phyloP scores from a whole-genome alignment of 495 filamentous ascomycete species.

The Xylaria telfairii region DNA sequence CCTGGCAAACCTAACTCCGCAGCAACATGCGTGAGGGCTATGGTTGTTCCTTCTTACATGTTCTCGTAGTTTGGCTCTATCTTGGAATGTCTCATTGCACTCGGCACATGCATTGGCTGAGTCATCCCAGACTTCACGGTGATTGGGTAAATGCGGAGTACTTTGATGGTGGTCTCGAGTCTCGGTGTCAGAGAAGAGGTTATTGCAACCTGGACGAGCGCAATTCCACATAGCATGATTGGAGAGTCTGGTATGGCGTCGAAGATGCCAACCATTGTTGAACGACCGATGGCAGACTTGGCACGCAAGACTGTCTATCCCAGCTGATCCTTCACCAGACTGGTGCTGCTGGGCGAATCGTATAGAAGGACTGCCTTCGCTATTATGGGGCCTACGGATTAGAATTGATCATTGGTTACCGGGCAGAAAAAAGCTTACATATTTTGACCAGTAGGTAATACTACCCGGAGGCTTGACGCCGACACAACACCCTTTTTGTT shows the following conservation, averaged over 20 bases:
- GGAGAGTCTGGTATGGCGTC: not conserved
- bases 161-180: not conserved
- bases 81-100: slow-evolving; percentile 25
- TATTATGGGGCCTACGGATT: not conserved
- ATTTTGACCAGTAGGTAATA: not conserved
- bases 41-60: slow-evolving; percentile 28
- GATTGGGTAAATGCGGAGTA: not conserved
- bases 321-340: not conserved
- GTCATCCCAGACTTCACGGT: slow-evolving; percentile 14
- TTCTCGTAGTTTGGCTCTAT: not conserved
- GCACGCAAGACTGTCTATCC: not conserved
- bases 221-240: not conserved
- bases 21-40: slow-evolving; percentile 29
- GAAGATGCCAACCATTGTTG: not conserved
- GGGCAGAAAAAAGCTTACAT: not conserved
- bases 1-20: slow-evolving; percentile 37
- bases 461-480: no score
- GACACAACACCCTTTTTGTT: slow-evolving; percentile 43
- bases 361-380: not conserved
- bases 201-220: not conserved
- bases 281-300: slow-evolving; percentile 2
- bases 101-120: slow-evolving; percentile 25
- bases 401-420: not conserved
- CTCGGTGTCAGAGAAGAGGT: not conserved
- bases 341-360: not conserved